Evolutionary conservation across 169 alveolate species (phyloP).

Genomic region (Cryptosporidium tyzzeri): DNA sequence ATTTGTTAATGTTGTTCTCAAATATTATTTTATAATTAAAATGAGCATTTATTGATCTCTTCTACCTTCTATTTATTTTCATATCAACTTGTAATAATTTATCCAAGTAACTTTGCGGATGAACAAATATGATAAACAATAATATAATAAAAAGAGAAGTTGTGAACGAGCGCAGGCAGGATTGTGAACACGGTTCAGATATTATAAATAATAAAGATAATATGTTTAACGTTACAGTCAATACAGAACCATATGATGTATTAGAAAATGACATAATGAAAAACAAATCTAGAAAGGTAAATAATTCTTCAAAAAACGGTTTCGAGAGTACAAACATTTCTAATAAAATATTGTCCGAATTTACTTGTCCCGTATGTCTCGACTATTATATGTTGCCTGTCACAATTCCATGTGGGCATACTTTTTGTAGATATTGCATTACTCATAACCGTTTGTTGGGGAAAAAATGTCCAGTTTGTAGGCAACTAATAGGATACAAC

Average conservation of each 20-base stretch:
- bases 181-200: neutral
- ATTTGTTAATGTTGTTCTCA: neutral
- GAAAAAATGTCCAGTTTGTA: conserved; percentile 88
- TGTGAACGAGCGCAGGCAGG: conserved; percentile 1
- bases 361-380: conserved; percentile 90
- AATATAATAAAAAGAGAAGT: neutral
- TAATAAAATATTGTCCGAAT: conserved; percentile 78
- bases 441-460: conserved; percentile 84
- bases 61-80: neutral
- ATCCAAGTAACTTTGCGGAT: neutral
- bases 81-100: neutral
- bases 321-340: conserved; percentile 4
- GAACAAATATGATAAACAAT: neutral
- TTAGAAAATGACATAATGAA: conserved; percentile 22
- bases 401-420: conserved; percentile 91
- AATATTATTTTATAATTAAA: neutral
- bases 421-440: conserved; percentile 91
- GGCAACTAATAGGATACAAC: conserved; percentile 86
- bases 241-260: neutral
- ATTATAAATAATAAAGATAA: neutral
- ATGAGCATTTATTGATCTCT: neutral
- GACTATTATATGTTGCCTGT: conserved; percentile 89
- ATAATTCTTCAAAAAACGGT: neutral
- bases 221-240: neutral
- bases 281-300: conserved; percentile 43